Conservation (phyloP, 768 basidiomycete species). For the Russula compacta region DNA sequence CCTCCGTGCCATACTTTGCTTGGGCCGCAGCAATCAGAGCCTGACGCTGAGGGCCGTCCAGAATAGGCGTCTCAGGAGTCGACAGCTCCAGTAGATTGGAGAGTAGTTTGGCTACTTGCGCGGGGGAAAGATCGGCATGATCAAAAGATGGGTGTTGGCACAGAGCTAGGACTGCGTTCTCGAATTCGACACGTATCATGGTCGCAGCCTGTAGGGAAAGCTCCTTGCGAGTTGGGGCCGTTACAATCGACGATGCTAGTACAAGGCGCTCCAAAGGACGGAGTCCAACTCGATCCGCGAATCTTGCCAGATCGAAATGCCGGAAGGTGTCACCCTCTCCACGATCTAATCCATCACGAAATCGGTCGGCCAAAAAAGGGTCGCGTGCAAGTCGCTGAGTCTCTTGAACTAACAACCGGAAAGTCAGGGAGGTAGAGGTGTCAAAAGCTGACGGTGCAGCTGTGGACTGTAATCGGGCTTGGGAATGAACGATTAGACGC, state of each 20-base stretch:
- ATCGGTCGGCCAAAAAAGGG: conserved; percentile 83
- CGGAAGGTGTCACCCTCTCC: conserved; percentile 79
- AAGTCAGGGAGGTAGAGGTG: conserved; percentile 68
- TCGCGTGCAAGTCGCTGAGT: conserved; percentile 83
- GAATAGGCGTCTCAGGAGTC: conserved; percentile 55
- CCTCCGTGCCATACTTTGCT: conserved; percentile 73
- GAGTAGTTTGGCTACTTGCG: conserved; percentile 71
- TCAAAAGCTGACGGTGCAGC: conserved; percentile 59
- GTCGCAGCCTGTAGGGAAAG: conserved; percentile 48
- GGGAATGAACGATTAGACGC: conserved; percentile 84
- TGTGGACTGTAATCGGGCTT: conserved; percentile 53
- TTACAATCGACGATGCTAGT: conserved; percentile 64
- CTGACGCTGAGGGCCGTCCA: conserved; percentile 68
- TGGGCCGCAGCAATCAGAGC: conserved; percentile 66
- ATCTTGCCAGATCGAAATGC: conserved; percentile 75
- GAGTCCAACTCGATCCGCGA: conserved; percentile 72
- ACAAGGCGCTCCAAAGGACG: conserved; percentile 73
- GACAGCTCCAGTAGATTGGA: conserved; percentile 69
- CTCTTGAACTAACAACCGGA: conserved; percentile 81
- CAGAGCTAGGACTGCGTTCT: conserved; percentile 64
- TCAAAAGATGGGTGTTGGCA: conserved; percentile 79
- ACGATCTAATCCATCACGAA: conserved; percentile 83
- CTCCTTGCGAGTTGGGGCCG: conserved; percentile 53
- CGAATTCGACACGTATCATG: conserved; percentile 70
- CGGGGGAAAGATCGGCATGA: conserved; percentile 64